These are phyloP conservation scores for Fraxinus albicans DNA, from an alignment of 305 asterid genomes.

Conservation along the genomic window DNA sequence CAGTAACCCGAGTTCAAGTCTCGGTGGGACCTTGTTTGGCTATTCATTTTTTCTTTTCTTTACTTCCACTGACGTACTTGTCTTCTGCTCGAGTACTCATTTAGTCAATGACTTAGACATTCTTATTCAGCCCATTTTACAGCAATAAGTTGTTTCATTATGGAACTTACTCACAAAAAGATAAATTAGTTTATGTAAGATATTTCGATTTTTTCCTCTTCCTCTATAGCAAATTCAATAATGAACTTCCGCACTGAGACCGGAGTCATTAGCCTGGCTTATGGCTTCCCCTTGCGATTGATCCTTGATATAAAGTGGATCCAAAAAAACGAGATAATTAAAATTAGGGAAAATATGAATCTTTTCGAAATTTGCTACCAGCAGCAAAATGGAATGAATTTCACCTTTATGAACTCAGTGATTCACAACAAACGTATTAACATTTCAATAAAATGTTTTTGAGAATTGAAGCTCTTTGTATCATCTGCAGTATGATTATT, in stretches of 20 bases:
- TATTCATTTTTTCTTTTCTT: not conserved
- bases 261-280: not conserved
- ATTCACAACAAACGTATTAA: not conserved
- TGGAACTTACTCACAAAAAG: not conserved
- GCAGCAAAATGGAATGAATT: not conserved
- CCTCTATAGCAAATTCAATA: not conserved
- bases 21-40: slow-evolving; percentile 42
- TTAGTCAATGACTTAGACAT: not conserved
- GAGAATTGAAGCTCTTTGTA: not conserved
- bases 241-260: not conserved
- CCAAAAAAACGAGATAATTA: not conserved
- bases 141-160: not conserved
- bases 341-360: not conserved
- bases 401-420: not conserved
- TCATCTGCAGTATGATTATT: not conserved
- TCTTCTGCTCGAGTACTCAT: not conserved
- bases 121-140: not conserved
- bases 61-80: not conserved
- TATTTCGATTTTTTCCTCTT: not conserved
- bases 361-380: not conserved
- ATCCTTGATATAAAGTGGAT: not conserved
- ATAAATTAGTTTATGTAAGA: not conserved
- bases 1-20: slow-evolving; percentile 58
- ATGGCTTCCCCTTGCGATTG: not conserved
- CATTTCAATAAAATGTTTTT: not conserved